Percentiles rank a stretch among this genome's conserved stretches.
phyloP scores from a whole-genome alignment of 2,329 filamentous ascomycete genomes.

The Botrytis fragariae region DNA sequence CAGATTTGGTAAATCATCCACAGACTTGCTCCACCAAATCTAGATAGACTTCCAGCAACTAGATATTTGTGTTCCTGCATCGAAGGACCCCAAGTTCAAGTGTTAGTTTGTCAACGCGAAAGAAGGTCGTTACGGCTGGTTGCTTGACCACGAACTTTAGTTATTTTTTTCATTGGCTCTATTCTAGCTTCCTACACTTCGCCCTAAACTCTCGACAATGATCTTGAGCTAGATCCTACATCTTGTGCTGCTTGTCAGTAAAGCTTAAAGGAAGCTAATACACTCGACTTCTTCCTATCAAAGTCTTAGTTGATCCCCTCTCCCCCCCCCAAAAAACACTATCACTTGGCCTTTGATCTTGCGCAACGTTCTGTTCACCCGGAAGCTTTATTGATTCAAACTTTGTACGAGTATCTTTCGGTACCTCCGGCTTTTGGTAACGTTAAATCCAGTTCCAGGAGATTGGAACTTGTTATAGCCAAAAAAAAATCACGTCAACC shows the following conservation, averaged over 20 bases:
- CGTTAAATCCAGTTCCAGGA: constrained; percentile 27
- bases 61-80: constrained; percentile 20
- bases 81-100: constrained; percentile 15
- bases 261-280: constrained; percentile 28
- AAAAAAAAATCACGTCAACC: constrained; percentile 26
- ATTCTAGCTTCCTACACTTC: neutral
- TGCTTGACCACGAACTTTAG: constrained; percentile 18
- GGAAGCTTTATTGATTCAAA: constrained; percentile 25
- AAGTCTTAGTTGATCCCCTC: constrained; percentile 14
- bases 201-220: neutral
- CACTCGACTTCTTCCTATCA: constrained; percentile 22
- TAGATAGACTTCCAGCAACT: constrained; percentile 18
- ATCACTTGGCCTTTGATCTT: constrained; percentile 15
- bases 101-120: constrained; percentile 18
- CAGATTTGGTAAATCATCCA: constrained; percentile 21
- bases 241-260: constrained; percentile 25
- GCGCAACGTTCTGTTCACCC: constrained; percentile 25
- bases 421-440: constrained; percentile 29
- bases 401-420: constrained; percentile 27
- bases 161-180: constrained; percentile 3
- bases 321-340: neutral
- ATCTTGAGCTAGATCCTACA: constrained; percentile 19
- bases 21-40: constrained; percentile 16
- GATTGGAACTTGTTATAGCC: constrained; percentile 26
- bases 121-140: constrained; percentile 20